Conservation (phyloP, 2,329 filamentous ascomycete genomes). For the Fusarium stilboides region DNA sequence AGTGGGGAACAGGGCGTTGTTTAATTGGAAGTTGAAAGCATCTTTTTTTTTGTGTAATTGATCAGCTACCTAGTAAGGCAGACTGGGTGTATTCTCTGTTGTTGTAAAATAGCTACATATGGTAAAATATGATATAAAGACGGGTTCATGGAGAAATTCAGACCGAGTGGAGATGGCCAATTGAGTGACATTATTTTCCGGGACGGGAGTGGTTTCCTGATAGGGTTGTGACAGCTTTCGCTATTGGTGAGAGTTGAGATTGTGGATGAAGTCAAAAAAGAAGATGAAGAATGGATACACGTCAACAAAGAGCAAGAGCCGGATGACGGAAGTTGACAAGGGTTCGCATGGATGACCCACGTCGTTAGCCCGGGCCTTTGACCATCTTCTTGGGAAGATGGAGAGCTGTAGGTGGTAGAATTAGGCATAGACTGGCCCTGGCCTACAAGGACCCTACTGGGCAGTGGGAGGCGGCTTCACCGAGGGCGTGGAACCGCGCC, state of each 20-base stretch:
- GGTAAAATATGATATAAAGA: constrained; percentile 26
- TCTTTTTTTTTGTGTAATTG: constrained; percentile 45
- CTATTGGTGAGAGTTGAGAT: constrained; percentile 14
- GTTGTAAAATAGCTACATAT: constrained; percentile 40
- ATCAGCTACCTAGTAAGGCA: constrained; percentile 11
- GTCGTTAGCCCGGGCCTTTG: constrained; percentile 28
- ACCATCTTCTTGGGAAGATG: constrained; percentile 37
- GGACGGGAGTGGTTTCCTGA: constrained; percentile 34
- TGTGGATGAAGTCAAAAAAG: constrained; percentile 17
- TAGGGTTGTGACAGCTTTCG: constrained; percentile 26
- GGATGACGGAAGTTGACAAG: constrained; percentile 26
- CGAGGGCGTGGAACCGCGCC: constrained; percentile 52
- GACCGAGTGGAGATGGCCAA: constrained; percentile 13
- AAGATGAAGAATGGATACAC: constrained; percentile 27
- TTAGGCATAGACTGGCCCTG: constrained; percentile 27
- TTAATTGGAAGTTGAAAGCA: constrained; percentile 28
- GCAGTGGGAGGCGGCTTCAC: constrained; percentile 46
- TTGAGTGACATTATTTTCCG: constrained; percentile 7
- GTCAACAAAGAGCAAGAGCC: constrained; percentile 23
- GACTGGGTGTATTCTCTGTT: constrained; percentile 31
- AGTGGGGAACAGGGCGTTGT: constrained; percentile 45
- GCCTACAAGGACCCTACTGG: constrained; percentile 29
- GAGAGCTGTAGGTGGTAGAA: constrained; percentile 17
- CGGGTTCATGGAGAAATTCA: constrained; percentile 27
- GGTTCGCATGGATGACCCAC: constrained; percentile 42